Percentiles rank a stretch among this genome's conserved stretches.
Evolutionary conservation across 2,329 filamentous ascomycete genomes (phyloP).

Genomic region (Venturia oleaginea): DNA sequence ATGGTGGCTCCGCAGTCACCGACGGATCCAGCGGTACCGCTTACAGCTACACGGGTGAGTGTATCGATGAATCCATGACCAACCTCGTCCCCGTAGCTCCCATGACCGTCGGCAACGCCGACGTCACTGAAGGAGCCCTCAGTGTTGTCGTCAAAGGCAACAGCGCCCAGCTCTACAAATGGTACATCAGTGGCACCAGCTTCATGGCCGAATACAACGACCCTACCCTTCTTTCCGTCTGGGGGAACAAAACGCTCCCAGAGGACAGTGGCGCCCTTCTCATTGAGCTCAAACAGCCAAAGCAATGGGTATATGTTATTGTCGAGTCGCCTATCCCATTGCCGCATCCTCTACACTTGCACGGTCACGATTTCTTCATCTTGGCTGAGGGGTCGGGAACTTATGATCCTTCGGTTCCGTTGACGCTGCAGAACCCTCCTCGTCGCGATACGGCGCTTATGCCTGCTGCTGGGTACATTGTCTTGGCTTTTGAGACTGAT

Average conservation of each 20-base stretch:
- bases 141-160: conserved; percentile 25
- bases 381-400: conserved; percentile 23
- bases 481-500: conserved; percentile 27
- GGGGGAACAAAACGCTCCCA: conserved; percentile 26
- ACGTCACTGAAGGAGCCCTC: conserved; percentile 22
- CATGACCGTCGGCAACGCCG: conserved; percentile 19
- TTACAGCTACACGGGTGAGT: conserved; percentile 27
- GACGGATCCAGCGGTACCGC: conserved; percentile 24
- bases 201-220: conserved; percentile 31
- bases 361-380: conserved; percentile 16
- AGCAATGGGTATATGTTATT: conserved; percentile 14
- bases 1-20: conserved; percentile 20
- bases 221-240: conserved; percentile 30
- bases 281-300: conserved; percentile 13
- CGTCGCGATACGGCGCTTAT: conserved; percentile 26
- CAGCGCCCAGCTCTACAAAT: conserved; percentile 28
- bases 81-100: conserved; percentile 27
- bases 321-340: conserved; percentile 12
- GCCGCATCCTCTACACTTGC: conserved; percentile 16
- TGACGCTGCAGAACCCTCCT: conserved; percentile 25
- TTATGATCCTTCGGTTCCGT: conserved; percentile 16
- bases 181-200: conserved; percentile 32
- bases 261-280: conserved; percentile 23
- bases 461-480: conserved; percentile 24
- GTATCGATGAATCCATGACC: conserved; percentile 28